A percentile compares a stretch with the other conserved stretches of the same genome.
These are phyloP conservation scores for Ilyonectria mors-panacis DNA, from an alignment of 2,329 filamentous ascomycete genomes.

Conservation along the genomic window DNA sequence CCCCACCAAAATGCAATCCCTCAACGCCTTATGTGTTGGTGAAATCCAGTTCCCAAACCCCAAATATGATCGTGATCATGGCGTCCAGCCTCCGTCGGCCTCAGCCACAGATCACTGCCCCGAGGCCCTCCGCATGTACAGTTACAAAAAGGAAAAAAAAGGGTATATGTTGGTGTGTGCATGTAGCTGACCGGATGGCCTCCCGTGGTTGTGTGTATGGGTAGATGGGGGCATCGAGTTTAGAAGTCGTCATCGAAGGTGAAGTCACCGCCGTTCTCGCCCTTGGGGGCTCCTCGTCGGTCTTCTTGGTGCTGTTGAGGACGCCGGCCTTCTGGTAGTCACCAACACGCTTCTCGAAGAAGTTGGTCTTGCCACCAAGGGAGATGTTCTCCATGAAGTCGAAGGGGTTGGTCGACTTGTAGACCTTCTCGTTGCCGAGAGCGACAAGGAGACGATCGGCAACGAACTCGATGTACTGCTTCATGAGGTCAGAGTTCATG, in stretches of 20 bases:
- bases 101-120: constrained; percentile 39
- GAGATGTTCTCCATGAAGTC: constrained; percentile 99
- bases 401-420: constrained; percentile 95
- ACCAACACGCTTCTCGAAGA: constrained; percentile 99
- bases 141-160: constrained; percentile 38
- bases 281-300: constrained; percentile 67
- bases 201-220: constrained; percentile 22
- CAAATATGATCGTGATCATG: constrained; percentile 34
- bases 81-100: constrained; percentile 20
- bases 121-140: constrained; percentile 46
- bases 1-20: constrained; percentile 35
- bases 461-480: constrained; percentile 99
- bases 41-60: constrained; percentile 41
- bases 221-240: constrained; percentile 52
- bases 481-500: constrained; percentile 98
- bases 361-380: constrained; percentile 99
- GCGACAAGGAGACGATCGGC: constrained; percentile 94
- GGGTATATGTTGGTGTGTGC: constrained; percentile 46
- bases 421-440: constrained; percentile 94
- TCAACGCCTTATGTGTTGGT: constrained; percentile 41
- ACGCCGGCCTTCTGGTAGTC: constrained; percentile 99
- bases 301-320: constrained; percentile 90
- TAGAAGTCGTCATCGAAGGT: constrained; percentile 98
- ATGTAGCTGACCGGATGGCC: constrained; percentile 10
- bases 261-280: constrained; percentile 82